These are phyloP conservation scores for Entophlyctis helioformis DNA, from an alignment of 192 early-diverging fungal genomes.

Conservation along the genomic window DNA sequence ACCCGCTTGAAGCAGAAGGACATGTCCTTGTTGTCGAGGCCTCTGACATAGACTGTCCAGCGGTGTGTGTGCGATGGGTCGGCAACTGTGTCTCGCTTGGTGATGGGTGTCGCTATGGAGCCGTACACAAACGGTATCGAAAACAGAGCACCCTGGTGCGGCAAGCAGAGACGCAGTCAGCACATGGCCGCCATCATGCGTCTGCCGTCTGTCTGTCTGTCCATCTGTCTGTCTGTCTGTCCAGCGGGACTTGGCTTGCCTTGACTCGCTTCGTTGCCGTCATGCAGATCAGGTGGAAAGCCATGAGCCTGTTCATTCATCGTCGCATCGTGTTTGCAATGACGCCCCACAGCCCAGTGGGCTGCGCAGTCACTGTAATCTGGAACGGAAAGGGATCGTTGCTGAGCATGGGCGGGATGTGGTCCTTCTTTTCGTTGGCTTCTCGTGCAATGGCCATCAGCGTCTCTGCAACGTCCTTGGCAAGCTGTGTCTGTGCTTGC, in stretches of 20 bases:
- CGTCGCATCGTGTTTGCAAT: too few relatives aligned
- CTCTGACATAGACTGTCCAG: conserved; percentile 85
- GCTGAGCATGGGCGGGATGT: conserved; percentile 24
- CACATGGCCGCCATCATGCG: too few relatives aligned
- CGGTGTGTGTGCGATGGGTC: conserved; percentile 89
- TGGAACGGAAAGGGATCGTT: conserved; percentile 32
- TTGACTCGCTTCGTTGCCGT: too few relatives aligned
- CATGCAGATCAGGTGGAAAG: too few relatives aligned
- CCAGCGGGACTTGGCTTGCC: too few relatives aligned
- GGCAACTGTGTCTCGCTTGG: conserved; percentile 11
- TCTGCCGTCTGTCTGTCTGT: too few relatives aligned
- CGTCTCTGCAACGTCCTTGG: conserved; percentile 9
- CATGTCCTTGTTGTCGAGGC: conserved; percentile 77
- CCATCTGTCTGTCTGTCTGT: too few relatives aligned
- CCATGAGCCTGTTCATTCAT: too few relatives aligned
- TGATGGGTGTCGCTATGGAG: conserved; percentile 61
- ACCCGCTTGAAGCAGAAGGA: conserved; percentile 80
- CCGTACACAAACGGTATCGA: conserved; percentile 77
- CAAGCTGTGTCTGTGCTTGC: conserved; percentile 13
- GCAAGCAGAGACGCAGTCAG: too few relatives aligned
- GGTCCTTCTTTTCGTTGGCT: conserved; percentile 29
- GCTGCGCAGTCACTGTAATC: too few relatives aligned
- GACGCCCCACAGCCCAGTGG: too few relatives aligned
- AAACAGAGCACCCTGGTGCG: conserved; percentile 9
- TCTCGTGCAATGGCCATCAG: conserved; percentile 16